Base-by-base conservation (phyloP, 768 basidiomycete species). In the Psilocybe tampanensis region DNA sequence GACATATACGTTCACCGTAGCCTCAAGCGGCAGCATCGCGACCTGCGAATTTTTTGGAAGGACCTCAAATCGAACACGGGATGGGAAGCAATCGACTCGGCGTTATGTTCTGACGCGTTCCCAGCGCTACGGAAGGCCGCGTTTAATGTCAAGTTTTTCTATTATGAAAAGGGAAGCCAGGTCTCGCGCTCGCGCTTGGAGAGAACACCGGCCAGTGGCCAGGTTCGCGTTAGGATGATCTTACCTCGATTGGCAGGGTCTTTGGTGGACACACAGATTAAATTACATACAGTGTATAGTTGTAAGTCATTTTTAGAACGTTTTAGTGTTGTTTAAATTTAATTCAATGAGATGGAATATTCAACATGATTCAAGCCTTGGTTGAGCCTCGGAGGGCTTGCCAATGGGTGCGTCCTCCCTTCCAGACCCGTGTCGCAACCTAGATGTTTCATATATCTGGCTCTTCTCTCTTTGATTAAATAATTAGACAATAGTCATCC, bases 111-210 rank as follows among this genome's bases (percentile, higher is more conserved):
- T 26, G 33, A 44, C 1, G 33, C 47, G 2, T 55, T 47, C 23
- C 33, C 43, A 17, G 39, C 36, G 24, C 13, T 55, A 34, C 45
- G 24, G 18, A 23, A 19, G 34, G 32, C 36, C 8, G 36, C 47
- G 15, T 47, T 55, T 33, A 41, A 55, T 39, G 17, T 55, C 9
- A 55, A 47, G 18, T 7, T 47, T n/a, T 55, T 55, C 34, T 55
- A 55, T 17, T 55, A 34, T 24, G 24, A 19, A 19, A 45, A 39
- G n/a, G 23, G 44, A 21, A n/a, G 22, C 6, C 13, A 18, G 6
- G 18, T 26, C 21, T 8, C 34, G 19, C 33, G 21, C 2, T 23
- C 44, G 19, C 54, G 21, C 15, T 2, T 47, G 17, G 45, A 47
- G 45, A 24, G n/a, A 4, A 17, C 33, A 17, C n/a, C n/a, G n/a